Conservation (phyloP, 805 yeast species). For the Candida gorgasii region DNA sequence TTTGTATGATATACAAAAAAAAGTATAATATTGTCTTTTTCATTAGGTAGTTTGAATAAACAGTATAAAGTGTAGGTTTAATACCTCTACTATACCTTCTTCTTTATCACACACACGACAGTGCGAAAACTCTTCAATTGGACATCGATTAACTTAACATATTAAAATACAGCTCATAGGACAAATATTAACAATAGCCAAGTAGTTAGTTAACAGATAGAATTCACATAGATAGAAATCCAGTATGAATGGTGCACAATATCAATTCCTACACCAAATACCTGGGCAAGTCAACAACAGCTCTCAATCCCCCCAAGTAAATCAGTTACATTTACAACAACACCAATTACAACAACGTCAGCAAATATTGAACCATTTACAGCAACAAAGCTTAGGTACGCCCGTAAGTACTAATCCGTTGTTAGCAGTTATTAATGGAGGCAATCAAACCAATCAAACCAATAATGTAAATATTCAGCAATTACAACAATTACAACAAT, state of each 20-base stretch:
- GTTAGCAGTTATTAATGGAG: slow-evolving; percentile 37
- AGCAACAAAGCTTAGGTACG: slow-evolving; percentile 26
- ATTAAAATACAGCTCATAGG: neutral
- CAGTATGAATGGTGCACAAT: slow-evolving; percentile 43
- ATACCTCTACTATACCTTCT: too few species aligned
- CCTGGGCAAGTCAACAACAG: slow-evolving; percentile 22
- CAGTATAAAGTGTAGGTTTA: too few species aligned
- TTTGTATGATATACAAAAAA: too few species aligned
- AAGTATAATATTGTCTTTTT: too few species aligned
- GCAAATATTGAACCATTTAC: slow-evolving; percentile 24
- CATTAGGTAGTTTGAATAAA: too few species aligned
- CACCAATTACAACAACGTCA: slow-evolving; percentile 30
- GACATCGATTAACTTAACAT: neutral
- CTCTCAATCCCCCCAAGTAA: slow-evolving; percentile 35
- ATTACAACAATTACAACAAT: slow-evolving; percentile 28
- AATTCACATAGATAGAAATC: too few species aligned
- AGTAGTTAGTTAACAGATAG: neutral
- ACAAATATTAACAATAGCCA: slow-evolving; percentile 1
- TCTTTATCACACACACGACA: too few species aligned
- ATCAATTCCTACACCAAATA: slow-evolving; percentile 40
- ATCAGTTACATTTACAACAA: slow-evolving; percentile 27
- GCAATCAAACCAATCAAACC: slow-evolving; percentile 15
- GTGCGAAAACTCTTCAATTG: neutral
- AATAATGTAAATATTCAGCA: slow-evolving; percentile 16
- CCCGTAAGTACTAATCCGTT: slow-evolving; percentile 32